Evolutionary conservation across 2,329 filamentous ascomycete species (phyloP).

Genomic region (Colletotrichum musae): DNA sequence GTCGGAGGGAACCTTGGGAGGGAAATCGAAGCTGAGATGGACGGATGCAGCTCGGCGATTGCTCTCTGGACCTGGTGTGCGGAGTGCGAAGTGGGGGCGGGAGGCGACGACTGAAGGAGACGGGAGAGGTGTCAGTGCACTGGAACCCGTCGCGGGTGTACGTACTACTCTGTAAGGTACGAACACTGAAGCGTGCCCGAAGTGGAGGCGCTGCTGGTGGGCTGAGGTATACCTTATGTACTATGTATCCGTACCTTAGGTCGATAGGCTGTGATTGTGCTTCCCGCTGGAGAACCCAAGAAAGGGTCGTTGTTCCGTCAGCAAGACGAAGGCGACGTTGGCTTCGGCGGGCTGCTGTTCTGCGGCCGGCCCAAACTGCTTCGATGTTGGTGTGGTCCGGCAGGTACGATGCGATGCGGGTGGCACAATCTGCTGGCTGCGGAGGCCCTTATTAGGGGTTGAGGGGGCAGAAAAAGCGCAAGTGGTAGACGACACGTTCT

Average conservation of each 20-base stretch:
- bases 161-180: slow-evolving; percentile 37
- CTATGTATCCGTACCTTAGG: too few relatives aligned
- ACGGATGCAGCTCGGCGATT: slow-evolving; percentile 37
- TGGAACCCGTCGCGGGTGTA: slow-evolving; percentile 20
- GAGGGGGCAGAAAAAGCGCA: neutral
- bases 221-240: too few relatives aligned
- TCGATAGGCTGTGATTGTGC: neutral
- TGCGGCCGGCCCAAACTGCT: slow-evolving; percentile 22
- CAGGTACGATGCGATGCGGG: neutral
- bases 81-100: slow-evolving; percentile 39
- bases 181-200: neutral
- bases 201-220: neutral
- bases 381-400: slow-evolving; percentile 3
- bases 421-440: slow-evolving; percentile 6
- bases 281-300: slow-evolving; percentile 11
- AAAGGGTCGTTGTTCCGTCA: slow-evolving; percentile 7
- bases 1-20: slow-evolving; percentile 31
- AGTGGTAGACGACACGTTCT: neutral
- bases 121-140: slow-evolving; percentile 30
- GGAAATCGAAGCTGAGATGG: slow-evolving; percentile 29
- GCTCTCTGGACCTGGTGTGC: slow-evolving; percentile 28
- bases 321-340: slow-evolving; percentile 13
- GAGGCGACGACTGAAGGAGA: slow-evolving; percentile 30
- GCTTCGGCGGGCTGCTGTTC: slow-evolving; percentile 30
- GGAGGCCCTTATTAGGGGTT: neutral